phyloP scores from a whole-genome alignment of 257 asterid species.

The Mitragyna speciosa region DNA sequence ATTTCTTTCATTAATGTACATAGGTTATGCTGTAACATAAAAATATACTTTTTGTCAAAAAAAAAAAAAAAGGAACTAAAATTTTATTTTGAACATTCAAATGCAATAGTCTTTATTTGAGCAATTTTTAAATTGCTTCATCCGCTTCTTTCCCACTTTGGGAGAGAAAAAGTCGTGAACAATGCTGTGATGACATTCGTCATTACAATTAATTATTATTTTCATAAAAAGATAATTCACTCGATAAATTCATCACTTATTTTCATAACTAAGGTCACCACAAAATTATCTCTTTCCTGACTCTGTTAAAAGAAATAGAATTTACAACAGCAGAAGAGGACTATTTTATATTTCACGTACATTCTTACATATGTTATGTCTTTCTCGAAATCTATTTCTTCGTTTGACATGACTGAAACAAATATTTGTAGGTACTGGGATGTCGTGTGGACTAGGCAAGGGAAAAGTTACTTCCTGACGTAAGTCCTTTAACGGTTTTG shows the following conservation, averaged over 20 bases:
- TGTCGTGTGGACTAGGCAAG: slow-evolving; percentile 54
- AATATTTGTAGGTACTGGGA: slow-evolving; percentile 64
- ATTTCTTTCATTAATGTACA: neutral
- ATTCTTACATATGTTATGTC: neutral
- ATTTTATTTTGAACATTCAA: no score
- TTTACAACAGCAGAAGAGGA: neutral
- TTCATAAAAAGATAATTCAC: no score
- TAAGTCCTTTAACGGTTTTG: slow-evolving; percentile 21
- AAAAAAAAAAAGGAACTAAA: no score
- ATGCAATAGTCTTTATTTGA: no score
- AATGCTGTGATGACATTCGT: no score
- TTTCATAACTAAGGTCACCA: no score
- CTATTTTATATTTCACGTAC: neutral
- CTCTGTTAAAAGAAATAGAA: neutral
- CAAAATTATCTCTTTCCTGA: neutral
- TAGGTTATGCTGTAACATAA: no score
- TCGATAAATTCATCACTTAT: no score
- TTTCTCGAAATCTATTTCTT: neutral
- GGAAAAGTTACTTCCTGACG: slow-evolving; percentile 32
- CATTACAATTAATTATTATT: no score
- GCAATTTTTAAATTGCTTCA: neutral
- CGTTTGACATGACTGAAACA: neutral
- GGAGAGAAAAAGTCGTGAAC: no score
- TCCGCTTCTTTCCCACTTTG: neutral
- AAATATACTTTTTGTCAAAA: no score